These are phyloP conservation scores for Metschnikowia aberdeeniae DNA, from an alignment of 805 yeast genomes.

Conservation along the genomic window DNA sequence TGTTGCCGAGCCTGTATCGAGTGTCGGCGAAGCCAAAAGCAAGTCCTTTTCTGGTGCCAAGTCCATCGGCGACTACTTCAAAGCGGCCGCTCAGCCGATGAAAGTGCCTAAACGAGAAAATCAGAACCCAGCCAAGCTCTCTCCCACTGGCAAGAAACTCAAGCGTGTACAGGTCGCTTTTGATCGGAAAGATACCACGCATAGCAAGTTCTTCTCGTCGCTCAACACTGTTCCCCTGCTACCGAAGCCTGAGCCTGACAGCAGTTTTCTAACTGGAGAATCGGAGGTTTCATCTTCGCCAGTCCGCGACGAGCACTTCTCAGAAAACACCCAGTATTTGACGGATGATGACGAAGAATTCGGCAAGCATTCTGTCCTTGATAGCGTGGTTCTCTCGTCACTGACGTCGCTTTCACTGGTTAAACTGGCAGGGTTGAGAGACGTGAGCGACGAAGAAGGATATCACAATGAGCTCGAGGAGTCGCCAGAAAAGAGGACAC, in stretches of 20 bases:
- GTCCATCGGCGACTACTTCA: constrained; percentile 16
- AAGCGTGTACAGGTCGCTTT: constrained; percentile 5
- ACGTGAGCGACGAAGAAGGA: constrained; percentile 20
- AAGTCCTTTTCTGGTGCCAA: constrained; percentile 9
- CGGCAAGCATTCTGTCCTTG: constrained; percentile 7
- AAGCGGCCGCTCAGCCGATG: constrained; percentile 1
- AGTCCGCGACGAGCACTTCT: constrained; percentile 9
- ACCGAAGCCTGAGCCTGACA: background rate
- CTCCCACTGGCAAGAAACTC: constrained; percentile 19
- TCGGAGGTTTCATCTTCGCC: constrained; percentile 32
- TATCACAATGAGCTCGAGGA: constrained; percentile 39
- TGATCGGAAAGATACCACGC: constrained; percentile 2
- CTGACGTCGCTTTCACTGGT: constrained; percentile 2
- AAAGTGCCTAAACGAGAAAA: constrained; percentile 6
- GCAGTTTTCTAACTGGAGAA: constrained; percentile 22
- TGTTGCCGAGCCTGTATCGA: background rate
- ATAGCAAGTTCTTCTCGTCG: constrained; percentile 16
- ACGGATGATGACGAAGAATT: constrained; percentile 17
- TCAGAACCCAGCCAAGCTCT: constrained; percentile 7
- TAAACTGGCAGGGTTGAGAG: constrained; percentile 4
- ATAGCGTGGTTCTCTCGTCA: constrained; percentile 9
- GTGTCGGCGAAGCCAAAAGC: constrained; percentile 1
- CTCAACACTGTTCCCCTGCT: background rate
- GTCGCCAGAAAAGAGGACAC: constrained; percentile 31
- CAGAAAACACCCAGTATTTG: constrained; percentile 9